Percentiles rank a stretch among this genome's conserved stretches.
phyloP scores from a whole-genome alignment of 257 asterid species.

The Jacaranda copaia region DNA sequence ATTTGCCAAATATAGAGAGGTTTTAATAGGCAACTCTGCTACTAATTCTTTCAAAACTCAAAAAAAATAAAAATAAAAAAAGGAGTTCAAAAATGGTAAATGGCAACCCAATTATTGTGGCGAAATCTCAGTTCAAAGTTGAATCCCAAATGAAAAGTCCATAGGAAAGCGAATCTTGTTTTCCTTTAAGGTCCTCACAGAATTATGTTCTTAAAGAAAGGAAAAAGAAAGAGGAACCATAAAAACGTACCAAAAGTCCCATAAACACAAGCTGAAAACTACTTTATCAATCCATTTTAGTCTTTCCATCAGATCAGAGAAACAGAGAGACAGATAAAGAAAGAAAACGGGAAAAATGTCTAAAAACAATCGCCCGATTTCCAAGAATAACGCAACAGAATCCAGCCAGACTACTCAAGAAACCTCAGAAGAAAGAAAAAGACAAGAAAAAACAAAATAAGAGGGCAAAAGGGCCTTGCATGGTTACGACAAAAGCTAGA shows the following conservation, averaged over 20 bases:
- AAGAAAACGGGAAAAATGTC: neutral
- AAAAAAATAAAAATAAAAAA: neutral
- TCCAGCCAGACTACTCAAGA: slow-evolving; percentile 33
- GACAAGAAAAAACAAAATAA: neutral
- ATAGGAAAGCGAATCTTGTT: neutral
- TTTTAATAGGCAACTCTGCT: neutral
- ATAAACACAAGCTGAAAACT: slow-evolving; percentile 27
- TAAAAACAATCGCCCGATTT: neutral
- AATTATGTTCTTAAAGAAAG: neutral
- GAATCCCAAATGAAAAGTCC: neutral
- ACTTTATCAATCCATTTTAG: slow-evolving; percentile 26
- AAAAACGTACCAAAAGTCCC: slow-evolving; percentile 34
- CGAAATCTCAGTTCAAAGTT: neutral
- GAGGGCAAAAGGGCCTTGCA: neutral
- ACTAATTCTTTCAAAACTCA: slow-evolving; percentile 24
- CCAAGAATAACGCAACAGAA: slow-evolving; percentile 27
- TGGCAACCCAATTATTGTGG: neutral
- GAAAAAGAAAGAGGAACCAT: slow-evolving; percentile 22
- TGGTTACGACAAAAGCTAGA: slow-evolving; percentile 6
- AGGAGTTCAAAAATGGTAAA: too few species aligned
- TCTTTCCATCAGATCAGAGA: slow-evolving; percentile 25
- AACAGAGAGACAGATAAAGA: neutral
- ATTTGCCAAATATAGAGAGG: slow-evolving; percentile 16
- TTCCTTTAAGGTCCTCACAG: neutral
- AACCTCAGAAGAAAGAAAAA: slow-evolving; percentile 17